Evolutionary conservation across 306 rosid species (phyloP).

Genomic region (peach (Prunus persica)): DNA sequence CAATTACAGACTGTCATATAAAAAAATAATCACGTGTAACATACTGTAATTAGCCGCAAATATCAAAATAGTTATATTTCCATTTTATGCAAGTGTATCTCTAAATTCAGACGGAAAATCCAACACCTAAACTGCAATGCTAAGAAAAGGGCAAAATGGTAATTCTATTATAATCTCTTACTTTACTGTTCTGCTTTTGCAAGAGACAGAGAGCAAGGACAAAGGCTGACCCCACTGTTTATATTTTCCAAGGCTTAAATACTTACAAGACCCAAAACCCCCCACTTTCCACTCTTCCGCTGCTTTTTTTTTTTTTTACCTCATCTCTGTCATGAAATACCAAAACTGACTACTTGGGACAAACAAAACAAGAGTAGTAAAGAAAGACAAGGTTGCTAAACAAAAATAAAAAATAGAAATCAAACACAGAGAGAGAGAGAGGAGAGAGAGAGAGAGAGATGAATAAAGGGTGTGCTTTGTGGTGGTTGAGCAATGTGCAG

Average conservation of each 20-base stretch:
- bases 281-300: slow-evolving; percentile 12
- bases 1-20: accelerated
- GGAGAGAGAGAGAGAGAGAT: slow-evolving; percentile 18
- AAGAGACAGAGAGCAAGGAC: not conserved
- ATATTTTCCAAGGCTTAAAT: slow-evolving; percentile 25
- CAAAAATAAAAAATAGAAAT: not conserved
- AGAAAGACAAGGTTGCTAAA: slow-evolving; percentile 1
- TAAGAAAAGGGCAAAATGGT: slow-evolving; percentile 29
- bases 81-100: no score
- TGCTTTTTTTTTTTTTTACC: not conserved
- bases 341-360: slow-evolving; percentile 37
- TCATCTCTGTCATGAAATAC: slow-evolving; percentile 25
- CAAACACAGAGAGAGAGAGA: slow-evolving; percentile 2
- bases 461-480: slow-evolving; percentile 17
- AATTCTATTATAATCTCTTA: not conserved
- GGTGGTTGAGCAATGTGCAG: slow-evolving; percentile 23
- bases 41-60: accelerated
- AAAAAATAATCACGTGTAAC: accelerated
- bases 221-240: slow-evolving; percentile 7
- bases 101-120: not conserved
- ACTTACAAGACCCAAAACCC: not conserved
- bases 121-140: not conserved
- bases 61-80: accelerated
- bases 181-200: not conserved
- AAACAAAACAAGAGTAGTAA: slow-evolving; percentile 22